Evolutionary conservation across 2,329 filamentous ascomycete genomes (phyloP), one percentile per base, ranked within the genome.

Genomic region (Ophiognomonia clavigignenti-juglandacearum): DNA sequence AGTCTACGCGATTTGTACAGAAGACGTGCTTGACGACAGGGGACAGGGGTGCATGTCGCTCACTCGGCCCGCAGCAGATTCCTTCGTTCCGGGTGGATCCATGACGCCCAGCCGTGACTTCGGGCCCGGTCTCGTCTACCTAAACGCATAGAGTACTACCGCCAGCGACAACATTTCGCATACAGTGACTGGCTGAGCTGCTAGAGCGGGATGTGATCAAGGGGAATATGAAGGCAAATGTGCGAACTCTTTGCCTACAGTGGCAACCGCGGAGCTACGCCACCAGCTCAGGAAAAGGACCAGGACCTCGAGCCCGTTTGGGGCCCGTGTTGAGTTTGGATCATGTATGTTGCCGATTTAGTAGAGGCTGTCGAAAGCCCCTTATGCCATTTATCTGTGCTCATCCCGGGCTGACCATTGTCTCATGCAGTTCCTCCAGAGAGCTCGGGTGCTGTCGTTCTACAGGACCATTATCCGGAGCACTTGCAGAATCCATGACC

Each of bases 371-470:
- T n/a, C n/a, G n/a, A n/a, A n/a, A n/a, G n/a, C n/a, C n/a, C n/a
- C 11, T 11, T 6, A 22, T 26, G 13, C 14, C 4, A 1, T 46
- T 26, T n/a, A n/a, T n/a, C n/a, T n/a, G n/a, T n/a, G n/a, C n/a
- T n/a, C n/a, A n/a, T 13, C 23, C 5, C 6, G 16, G 11, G 29
- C 39, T 36, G 23, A 52, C 35, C 16, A 18, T 20, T 54, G 35
- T 19, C 35, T 50, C n/a, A n/a, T n/a, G n/a, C n/a, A 83, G 79
- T 85, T 84, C 49, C 67, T 85, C 41, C 78, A 82, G 57, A 68
- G 81, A 29, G 61, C 67, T 7, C 72, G 73, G 48, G 78, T 71
- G 5, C 58, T 84, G 19, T 67, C 77, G 0, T 66, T 85, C 37
- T 85, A 83, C 62, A 72, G 81, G 29, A 69, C 65, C 16, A 75